Evolutionary conservation across 2,329 filamentous ascomycete genomes (phyloP), one percentile per base, ranked within the genome.

Genomic region (Pezicula radicicola): DNA sequence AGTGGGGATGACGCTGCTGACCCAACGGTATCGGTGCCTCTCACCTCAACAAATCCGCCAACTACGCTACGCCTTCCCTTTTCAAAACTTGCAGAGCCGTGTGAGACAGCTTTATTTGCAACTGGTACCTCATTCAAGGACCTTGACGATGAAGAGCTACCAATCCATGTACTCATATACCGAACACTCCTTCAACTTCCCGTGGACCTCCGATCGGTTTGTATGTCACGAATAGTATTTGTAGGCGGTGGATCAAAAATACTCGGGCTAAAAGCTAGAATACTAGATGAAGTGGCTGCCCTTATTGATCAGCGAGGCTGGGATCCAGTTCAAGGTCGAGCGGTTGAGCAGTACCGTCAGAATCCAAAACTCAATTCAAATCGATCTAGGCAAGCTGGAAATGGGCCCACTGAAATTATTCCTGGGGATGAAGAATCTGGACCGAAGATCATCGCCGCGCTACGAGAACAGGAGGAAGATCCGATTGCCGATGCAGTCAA

Each of bases 181-280:
- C 80, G 82, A 49, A 80, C 85, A 36, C 78, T 99, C 1, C 75
- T 95, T 1, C 78, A 83, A 7, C 75, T 97, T 1, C 89, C 91
- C 0, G 73, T 93, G 4, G 94, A 99, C 68, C 84, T 92, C 4
- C 84, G 94, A 21, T 86, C 88, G 1, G 72, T 87, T 4, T 97
- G 93, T 68, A 94, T 97, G 84, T 85, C 91, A 1, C 88, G 93
- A 37, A 88, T 97, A 43, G 76, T 96, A 15, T 88, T 99, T 63
- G 87, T 87, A 0, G 94, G 94, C 30, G 91, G 91, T 2, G 88
- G 88, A 45, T 84, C 91, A 6, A 80, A 80, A 25, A 84, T 97
- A 8, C 80, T 92, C 1, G 94, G 94, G 1, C 72, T 99, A 25
- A 91, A 89, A 58, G 77, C 79, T 21, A 83, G 93, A 25, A 78